A percentile compares a stretch with the other conserved stretches of the same genome.
Conservation (phyloP, 306 rosid species). For the Rubus parviflorus region DNA sequence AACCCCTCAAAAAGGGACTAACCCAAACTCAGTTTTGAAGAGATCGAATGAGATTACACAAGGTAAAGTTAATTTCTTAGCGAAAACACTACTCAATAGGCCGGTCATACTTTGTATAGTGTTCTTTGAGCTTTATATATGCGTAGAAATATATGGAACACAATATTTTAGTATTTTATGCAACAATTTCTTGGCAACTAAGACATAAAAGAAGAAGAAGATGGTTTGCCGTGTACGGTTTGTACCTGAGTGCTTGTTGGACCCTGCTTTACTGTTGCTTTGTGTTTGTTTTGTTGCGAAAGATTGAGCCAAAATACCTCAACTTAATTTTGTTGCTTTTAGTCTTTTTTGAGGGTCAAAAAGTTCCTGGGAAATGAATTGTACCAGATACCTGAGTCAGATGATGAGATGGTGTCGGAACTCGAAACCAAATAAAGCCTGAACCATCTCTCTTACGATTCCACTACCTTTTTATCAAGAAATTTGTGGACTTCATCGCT, state of each 20-base stretch:
- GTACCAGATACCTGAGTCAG: constrained; percentile 21
- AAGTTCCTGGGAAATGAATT: constrained; percentile 15
- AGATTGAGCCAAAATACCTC: constrained; percentile 16
- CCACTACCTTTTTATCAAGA: background rate
- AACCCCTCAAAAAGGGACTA: too few relatives aligned
- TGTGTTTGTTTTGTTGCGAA: background rate
- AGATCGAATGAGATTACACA: too few relatives aligned
- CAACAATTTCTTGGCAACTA: too few relatives aligned
- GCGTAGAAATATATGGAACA: background rate
- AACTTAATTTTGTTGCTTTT: background rate
- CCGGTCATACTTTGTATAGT: background rate
- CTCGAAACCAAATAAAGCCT: background rate
- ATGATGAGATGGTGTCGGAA: constrained; percentile 13
- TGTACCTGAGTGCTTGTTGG: constrained; percentile 20
- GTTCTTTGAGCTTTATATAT: background rate
- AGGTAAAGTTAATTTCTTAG: too few relatives aligned
- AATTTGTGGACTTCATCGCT: background rate
- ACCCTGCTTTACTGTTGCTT: background rate
- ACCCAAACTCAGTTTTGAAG: too few relatives aligned
- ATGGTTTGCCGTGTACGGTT: constrained; percentile 16
- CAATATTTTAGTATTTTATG: background rate
- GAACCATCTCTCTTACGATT: background rate
- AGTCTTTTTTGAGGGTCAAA: constrained; percentile 20
- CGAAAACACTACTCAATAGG: too few relatives aligned
- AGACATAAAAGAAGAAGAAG: background rate